A percentile compares a stretch with the other conserved stretches of the same genome.
phyloP scores from a whole-genome alignment of 1,139 yeast genomes.

The Saccharomyces hybrid region DNA sequence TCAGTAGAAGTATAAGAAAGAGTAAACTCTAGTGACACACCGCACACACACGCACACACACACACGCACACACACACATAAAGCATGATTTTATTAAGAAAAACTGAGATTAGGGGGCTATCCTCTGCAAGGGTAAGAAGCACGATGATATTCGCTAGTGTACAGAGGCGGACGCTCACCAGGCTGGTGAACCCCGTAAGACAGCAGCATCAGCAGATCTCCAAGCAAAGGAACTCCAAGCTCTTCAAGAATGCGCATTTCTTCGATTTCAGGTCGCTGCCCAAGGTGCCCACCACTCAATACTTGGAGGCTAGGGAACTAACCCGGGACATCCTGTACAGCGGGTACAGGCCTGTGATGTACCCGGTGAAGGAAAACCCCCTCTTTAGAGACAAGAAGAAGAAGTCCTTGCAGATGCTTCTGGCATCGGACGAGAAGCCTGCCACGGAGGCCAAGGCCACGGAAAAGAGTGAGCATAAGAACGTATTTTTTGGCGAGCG shows the following conservation, averaged over 20 bases:
- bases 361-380: slow-evolving; percentile 31
- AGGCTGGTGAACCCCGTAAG: neutral
- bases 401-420: slow-evolving; percentile 3
- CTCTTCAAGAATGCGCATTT: slow-evolving; percentile 8
- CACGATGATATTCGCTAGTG: neutral
- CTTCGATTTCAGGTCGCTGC: slow-evolving; percentile 21
- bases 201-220: neutral
- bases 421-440: slow-evolving; percentile 2
- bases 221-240: slow-evolving; percentile 3
- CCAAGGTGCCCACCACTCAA: slow-evolving; percentile 30
- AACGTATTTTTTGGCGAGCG: slow-evolving; percentile 17
- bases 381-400: slow-evolving; percentile 16
- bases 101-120: neutral
- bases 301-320: slow-evolving; percentile 24
- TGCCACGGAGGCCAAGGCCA: neutral
- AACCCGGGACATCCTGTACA: slow-evolving; percentile 26
- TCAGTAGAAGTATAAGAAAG: neutral
- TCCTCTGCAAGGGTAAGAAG: neutral
- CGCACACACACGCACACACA: neutral
- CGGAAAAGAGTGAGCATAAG: slow-evolving; percentile 3
- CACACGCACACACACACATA: neutral
- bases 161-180: neutral
- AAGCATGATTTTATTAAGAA: neutral
- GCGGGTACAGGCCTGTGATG: slow-evolving; percentile 30
- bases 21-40: neutral